A percentile compares a stretch with the other conserved stretches of the same genome.
phyloP scores from a whole-genome alignment of 2,329 filamentous ascomycete genomes.

The Colletotrichum sp. region DNA sequence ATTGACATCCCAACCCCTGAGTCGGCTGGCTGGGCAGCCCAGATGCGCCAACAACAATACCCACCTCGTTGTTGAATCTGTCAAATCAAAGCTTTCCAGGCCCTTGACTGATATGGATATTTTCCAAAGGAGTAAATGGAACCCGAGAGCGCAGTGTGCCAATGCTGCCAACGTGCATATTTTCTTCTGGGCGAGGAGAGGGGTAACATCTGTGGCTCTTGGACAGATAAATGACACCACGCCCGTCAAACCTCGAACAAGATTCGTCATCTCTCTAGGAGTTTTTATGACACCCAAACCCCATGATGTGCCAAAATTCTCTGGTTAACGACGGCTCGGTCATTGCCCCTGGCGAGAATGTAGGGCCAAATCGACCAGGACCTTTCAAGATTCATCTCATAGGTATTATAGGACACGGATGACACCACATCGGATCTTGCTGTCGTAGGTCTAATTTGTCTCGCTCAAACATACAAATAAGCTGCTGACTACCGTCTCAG shows the following conservation, averaged over 20 bases:
- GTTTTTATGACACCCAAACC: background rate
- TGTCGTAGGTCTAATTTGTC: background rate
- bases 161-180: background rate
- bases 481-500: background rate
- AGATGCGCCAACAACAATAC: background rate
- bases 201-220: background rate
- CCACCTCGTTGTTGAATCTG: background rate
- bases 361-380: background rate
- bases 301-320: background rate
- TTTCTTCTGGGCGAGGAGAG: background rate
- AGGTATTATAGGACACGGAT: background rate
- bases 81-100: background rate
- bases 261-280: background rate
- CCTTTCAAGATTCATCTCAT: background rate
- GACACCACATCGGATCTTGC: background rate
- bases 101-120: background rate
- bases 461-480: background rate
- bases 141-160: background rate
- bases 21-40: background rate
- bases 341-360: background rate
- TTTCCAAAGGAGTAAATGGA: background rate
- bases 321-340: background rate
- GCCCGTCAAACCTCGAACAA: background rate
- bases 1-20: background rate
- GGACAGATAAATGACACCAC: background rate